Evolutionary conservation across 805 yeast genomes (phyloP).

Genomic region (Metschnikowia lunata): DNA sequence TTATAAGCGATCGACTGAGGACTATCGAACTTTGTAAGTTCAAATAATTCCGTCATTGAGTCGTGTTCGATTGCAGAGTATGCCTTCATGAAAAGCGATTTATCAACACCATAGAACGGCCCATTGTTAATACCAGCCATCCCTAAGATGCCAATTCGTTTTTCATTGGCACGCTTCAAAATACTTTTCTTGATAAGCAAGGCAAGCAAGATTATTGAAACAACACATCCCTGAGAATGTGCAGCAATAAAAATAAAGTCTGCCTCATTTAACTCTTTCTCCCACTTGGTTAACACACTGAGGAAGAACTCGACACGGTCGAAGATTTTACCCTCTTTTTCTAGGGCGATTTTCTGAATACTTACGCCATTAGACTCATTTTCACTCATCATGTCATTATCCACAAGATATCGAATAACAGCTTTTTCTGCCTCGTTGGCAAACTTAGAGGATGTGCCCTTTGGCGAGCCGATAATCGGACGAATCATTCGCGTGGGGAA

Average conservation of each 20-base stretch:
- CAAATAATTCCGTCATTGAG: slow-evolving; percentile 80
- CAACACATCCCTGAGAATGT: slow-evolving; percentile 96
- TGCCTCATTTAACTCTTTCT: slow-evolving; percentile 52
- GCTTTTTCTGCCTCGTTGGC: slow-evolving; percentile 85
- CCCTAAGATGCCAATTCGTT: slow-evolving; percentile 68
- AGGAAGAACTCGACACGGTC: slow-evolving; percentile 82
- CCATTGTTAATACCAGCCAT: slow-evolving; percentile 98
- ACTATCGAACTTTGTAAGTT: slow-evolving; percentile 74
- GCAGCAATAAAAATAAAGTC: slow-evolving; percentile 90
- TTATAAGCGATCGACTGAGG: slow-evolving; percentile 67
- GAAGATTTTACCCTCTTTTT: slow-evolving; percentile 86
- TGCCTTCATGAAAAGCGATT: slow-evolving; percentile 76
- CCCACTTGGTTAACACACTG: slow-evolving; percentile 66
- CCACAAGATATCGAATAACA: slow-evolving; percentile 55
- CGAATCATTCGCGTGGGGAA: slow-evolving; percentile 85
- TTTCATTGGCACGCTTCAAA: slow-evolving; percentile 33
- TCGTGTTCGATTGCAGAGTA: slow-evolving; percentile 88
- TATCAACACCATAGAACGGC: slow-evolving; percentile 88
- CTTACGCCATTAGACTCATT: slow-evolving; percentile 31
- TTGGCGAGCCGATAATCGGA: slow-evolving; percentile 89
- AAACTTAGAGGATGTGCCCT: slow-evolving; percentile 89
- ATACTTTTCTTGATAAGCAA: slow-evolving; percentile 57
- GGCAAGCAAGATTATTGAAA: slow-evolving; percentile 74
- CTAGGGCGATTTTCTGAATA: slow-evolving; percentile 89
- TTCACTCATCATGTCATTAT: slow-evolving; percentile 35